Conservation (phyloP, 352 stramenopile species). For the Bremia lactucae region DNA sequence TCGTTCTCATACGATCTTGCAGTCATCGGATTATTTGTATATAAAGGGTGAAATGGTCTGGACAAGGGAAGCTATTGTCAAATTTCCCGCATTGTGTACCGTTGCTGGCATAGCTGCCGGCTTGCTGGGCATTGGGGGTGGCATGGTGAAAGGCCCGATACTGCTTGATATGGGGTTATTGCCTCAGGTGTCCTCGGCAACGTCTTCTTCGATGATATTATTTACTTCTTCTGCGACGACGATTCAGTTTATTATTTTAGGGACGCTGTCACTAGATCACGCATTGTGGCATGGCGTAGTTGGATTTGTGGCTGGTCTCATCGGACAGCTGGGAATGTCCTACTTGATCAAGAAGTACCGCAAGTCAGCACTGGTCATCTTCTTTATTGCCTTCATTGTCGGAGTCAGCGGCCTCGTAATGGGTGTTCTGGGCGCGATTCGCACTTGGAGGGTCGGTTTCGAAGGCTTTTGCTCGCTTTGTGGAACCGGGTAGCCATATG, state of each 20-base stretch:
- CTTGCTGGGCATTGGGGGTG: constrained; percentile 81
- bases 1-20: constrained; percentile 44
- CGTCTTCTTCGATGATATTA: constrained; percentile 88
- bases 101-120: constrained; percentile 60
- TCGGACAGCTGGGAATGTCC: constrained; percentile 87
- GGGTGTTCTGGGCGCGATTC: constrained; percentile 48
- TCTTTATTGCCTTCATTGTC: constrained; percentile 64
- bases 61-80: constrained; percentile 82
- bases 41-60: constrained; percentile 93
- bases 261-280: constrained; percentile 87
- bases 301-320: constrained; percentile 85
- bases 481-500: too few relatives aligned
- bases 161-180: constrained; percentile 86
- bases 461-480: constrained; percentile 67
- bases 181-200: constrained; percentile 80
- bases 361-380: constrained; percentile 72
- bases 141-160: constrained; percentile 86
- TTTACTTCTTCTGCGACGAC: constrained; percentile 93
- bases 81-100: constrained; percentile 67
- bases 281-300: constrained; percentile 84
- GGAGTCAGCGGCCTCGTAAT: constrained; percentile 62
- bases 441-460: constrained; percentile 52
- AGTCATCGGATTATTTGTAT: constrained; percentile 85
- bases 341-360: constrained; percentile 89
- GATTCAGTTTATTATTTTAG: constrained; percentile 91